A percentile compares a stretch with the other conserved stretches of the same genome.
These are phyloP conservation scores for Lachancea quebecensis DNA, from an alignment of 805 yeast genomes.

Conservation along the genomic window DNA sequence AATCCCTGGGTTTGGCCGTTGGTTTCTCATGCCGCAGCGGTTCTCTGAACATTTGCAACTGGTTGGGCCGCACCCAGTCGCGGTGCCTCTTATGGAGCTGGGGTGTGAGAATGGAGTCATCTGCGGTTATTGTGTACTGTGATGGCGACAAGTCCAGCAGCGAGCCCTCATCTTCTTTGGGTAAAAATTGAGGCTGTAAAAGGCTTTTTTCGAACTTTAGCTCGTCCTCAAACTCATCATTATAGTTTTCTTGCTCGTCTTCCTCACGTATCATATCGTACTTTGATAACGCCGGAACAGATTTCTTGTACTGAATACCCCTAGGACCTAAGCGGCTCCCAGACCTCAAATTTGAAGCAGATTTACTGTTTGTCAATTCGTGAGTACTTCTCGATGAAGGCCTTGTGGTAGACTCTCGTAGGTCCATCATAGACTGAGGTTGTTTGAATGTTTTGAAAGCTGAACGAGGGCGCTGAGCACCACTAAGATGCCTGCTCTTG, in stretches of 20 bases:
- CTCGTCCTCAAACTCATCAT: conserved; percentile 14
- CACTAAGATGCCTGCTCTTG: conserved; percentile 1
- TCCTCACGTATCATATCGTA: conserved; percentile 9
- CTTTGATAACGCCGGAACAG: conserved; percentile 23
- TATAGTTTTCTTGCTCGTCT: conserved; percentile 6
- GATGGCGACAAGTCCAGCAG: conserved; percentile 20
- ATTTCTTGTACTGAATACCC: conserved; percentile 20
- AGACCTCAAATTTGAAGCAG: conserved; percentile 21
- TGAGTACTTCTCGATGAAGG: conserved; percentile 2
- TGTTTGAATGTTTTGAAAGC: conserved; percentile 17
- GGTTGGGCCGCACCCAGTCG: conserved; percentile 16
- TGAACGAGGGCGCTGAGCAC: conserved; percentile 4
- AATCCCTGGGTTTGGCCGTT: not conserved
- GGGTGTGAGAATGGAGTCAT: conserved; percentile 25
- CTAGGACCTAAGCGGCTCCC: conserved; percentile 10
- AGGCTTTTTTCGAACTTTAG: conserved; percentile 19
- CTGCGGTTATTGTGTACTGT: conserved; percentile 23
- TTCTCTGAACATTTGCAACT: conserved; percentile 22
- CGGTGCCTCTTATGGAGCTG: conserved; percentile 21
- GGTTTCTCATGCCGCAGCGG: conserved; percentile 1
- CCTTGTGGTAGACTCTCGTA: conserved; percentile 11
- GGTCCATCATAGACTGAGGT: conserved; percentile 30
- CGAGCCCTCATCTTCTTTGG: conserved; percentile 10
- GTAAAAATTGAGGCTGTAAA: conserved; percentile 25
- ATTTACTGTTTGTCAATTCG: conserved; percentile 22